Base-by-base conservation (phyloP, 305 asterid species). In the Solanum hybrid region DNA sequence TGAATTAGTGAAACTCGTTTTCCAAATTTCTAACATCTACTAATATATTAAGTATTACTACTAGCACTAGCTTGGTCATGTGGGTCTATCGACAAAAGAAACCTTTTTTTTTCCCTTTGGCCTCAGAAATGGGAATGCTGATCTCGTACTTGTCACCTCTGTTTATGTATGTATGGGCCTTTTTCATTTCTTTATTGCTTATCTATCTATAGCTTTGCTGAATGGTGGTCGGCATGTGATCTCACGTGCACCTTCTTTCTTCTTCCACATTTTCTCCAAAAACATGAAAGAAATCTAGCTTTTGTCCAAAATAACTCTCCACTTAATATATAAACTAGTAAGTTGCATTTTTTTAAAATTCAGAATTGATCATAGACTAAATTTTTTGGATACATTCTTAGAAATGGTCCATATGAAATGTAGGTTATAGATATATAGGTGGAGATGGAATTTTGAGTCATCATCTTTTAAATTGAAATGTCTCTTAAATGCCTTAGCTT, bases 221-320 rank as follows among this genome's bases (percentile, higher is more conserved):
- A 32, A 80, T n/a, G 85, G 88, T 88, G 91, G 84, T 31, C 79
- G 38, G 88, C 96, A 93, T 92, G 91, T 94, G 93, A 64, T 81
- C 72, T 92, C 96, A 95, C 93, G 95, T 93, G 96, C 32, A 27
- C 64, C 6, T 27, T 40, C 17, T 81, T 81, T 81, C 37, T 81
- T 81, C 69, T 14, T 40, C 13, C 37, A 36, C 35, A 29, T 14
- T 42, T 11, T 81, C 26, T 5, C 24, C 24, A 26, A 46, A 35
- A 22, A 78, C 4, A 20, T 17, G 14, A 69, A 69, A 69, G 7
- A 69, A 69, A 69, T 69, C 76, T 24, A 69, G 29, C 8, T 69
- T 69, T 24, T 69, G 10, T 24, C 76, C 31, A 69, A 69, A 17
- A 40, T 11, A 10, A 60, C 46, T 38, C 46, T 40, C 51, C 51